Evolutionary conservation across 2,329 filamentous ascomycete species (phyloP), one percentile per base, ranked within the genome.

Genomic region (Hypoxylon sp.): DNA sequence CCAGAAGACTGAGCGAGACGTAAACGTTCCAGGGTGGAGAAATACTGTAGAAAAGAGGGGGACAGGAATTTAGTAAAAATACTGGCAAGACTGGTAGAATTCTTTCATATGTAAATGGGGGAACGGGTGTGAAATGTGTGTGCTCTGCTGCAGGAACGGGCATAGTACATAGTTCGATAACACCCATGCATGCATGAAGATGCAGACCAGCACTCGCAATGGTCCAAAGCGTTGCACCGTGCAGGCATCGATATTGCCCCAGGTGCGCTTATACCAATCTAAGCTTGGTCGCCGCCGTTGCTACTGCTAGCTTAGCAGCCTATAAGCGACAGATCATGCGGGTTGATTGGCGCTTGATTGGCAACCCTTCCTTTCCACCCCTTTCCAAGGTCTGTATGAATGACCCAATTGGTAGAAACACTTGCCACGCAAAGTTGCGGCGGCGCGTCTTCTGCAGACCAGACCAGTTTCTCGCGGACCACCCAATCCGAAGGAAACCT

Each of bases 1-100:
- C 68, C 79, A 49, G 81, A 79, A 55, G 82, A 81, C 73, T 89
- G 86, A 56, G 84, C 85, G 73, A 90, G 85, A 76, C 85, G 84
- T 69, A 89, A 80, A 69, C 87, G 84, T 79, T 90, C 88, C 64
- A 88, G 79, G 33, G 85, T 85, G 42, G 87, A 89, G 80, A 90
- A 89, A 78, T 88, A 89, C 83, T 90, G 54, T 55, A 57, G 20
- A 60, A 49, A 57, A 70, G 58, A 67, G 61, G 64, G 66, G 59
- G 53, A 20, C 33, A 55, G 40, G 61, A 61, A 61, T 66, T 75
- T 71, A 73, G 70, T 65, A 69, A 63, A 69, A 51, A 57, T 44
- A 65, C 27, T 17, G 27, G 27, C 48, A 31, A 48, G 17, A 44
- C 66, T 55, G 53, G 51, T 49, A 61, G 22, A 54, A 51, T 14